phyloP scores from a whole-genome alignment of 2,329 filamentous ascomycete species.

The Aciculosporium take region DNA sequence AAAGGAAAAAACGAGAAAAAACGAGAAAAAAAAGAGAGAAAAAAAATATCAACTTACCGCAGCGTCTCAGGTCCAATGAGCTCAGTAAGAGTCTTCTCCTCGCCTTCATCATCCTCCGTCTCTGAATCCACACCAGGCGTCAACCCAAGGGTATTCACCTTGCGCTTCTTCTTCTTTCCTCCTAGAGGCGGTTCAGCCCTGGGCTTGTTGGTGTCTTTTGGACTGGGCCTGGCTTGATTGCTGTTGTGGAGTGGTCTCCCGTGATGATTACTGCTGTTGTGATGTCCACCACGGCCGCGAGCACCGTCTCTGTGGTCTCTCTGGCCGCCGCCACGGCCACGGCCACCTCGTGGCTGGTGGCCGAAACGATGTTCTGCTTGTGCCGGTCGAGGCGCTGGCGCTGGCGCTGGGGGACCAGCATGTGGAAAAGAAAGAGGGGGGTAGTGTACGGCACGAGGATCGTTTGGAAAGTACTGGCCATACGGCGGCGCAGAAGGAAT shows the following conservation, averaged over 20 bases:
- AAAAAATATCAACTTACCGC: conserved; percentile 28
- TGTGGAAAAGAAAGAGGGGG: conserved; percentile 22
- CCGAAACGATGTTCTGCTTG: conserved; percentile 22
- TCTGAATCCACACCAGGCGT: conserved; percentile 51
- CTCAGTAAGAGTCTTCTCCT: conserved; percentile 52
- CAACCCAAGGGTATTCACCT: conserved; percentile 57
- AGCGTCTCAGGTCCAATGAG: conserved; percentile 41
- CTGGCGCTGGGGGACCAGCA: conserved; percentile 23
- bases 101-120: conserved; percentile 52
- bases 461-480: conserved; percentile 25
- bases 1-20: background rate
- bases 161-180: conserved; percentile 56
- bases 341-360: conserved; percentile 20
- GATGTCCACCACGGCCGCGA: conserved; percentile 27
- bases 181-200: conserved; percentile 29
- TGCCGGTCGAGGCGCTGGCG: conserved; percentile 19
- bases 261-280: conserved; percentile 21
- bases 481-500: conserved; percentile 21
- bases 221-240: conserved; percentile 15
- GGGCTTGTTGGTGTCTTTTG: conserved; percentile 10
- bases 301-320: conserved; percentile 21
- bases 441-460: conserved; percentile 25
- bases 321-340: conserved; percentile 20
- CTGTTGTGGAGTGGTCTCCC: conserved; percentile 25
- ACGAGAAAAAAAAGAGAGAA: background rate